phyloP scores from a whole-genome alignment of 2,329 filamentous ascomycete genomes.

The Blastomyces percursus region DNA sequence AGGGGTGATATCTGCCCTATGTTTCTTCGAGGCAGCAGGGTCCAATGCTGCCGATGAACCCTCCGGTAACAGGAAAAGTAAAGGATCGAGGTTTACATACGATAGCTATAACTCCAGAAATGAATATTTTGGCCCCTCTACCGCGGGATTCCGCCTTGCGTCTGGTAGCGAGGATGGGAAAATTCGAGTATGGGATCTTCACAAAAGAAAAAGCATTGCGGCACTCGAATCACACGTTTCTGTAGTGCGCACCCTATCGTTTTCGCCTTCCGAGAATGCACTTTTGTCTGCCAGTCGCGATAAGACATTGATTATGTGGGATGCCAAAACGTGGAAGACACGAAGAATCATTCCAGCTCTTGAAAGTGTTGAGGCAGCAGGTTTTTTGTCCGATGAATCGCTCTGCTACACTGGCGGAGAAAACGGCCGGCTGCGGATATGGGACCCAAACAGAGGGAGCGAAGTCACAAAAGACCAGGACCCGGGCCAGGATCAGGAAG shows the following conservation, averaged over 20 bases:
- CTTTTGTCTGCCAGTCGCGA: slow-evolving; percentile 81
- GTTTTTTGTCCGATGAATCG: slow-evolving; percentile 61
- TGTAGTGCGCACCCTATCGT: slow-evolving; percentile 80
- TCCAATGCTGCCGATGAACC: slow-evolving; percentile 28
- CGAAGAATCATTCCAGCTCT: slow-evolving; percentile 70
- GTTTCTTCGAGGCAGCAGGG: slow-evolving; percentile 69
- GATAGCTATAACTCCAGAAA: slow-evolving; percentile 32
- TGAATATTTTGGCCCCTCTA: slow-evolving; percentile 30
- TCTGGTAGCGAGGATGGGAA: slow-evolving; percentile 93
- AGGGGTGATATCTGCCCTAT: slow-evolving; percentile 78
- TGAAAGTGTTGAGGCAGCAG: slow-evolving; percentile 73
- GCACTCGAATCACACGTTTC: slow-evolving; percentile 87
- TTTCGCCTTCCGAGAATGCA: slow-evolving; percentile 59
- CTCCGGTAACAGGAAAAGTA: slow-evolving; percentile 38
- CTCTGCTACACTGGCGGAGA: slow-evolving; percentile 77
- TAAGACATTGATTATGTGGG: slow-evolving; percentile 90
- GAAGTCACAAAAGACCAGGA: slow-evolving; percentile 70
- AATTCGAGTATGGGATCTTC: slow-evolving; percentile 80
- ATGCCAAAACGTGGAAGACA: slow-evolving; percentile 72
- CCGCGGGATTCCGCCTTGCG: slow-evolving; percentile 62
- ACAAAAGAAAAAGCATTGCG: slow-evolving; percentile 66
- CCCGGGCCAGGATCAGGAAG: slow-evolving; percentile 47
- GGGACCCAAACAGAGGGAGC: slow-evolving; percentile 64
- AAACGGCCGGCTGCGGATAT: slow-evolving; percentile 70
- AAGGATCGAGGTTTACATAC: slow-evolving; percentile 22